Evolutionary conservation across 2,329 filamentous ascomycete species (phyloP).

Genomic region (Pyrenochaeta sp.): DNA sequence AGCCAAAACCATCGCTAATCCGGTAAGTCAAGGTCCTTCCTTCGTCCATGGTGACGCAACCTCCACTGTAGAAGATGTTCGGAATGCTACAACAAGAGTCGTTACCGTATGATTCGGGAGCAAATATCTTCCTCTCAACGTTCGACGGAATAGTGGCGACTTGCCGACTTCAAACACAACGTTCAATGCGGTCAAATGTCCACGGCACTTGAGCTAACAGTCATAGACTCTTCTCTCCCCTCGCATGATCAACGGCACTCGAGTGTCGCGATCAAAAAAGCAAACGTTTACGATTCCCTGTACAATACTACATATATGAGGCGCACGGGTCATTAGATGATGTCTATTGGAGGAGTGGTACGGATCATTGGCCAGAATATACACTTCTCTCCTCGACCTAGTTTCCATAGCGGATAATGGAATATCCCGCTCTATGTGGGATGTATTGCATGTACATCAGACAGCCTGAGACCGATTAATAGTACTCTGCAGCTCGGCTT

Average conservation of each 20-base stretch:
- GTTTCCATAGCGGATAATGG: constrained; percentile 19
- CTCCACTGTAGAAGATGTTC: no score
- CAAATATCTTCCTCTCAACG: no score
- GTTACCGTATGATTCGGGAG: no score
- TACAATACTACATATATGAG: constrained; percentile 39
- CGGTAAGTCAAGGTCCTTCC: constrained; percentile 56
- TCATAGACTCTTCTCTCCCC: constrained; percentile 48
- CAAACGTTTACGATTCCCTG: constrained; percentile 29
- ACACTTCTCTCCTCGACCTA: constrained; percentile 26
- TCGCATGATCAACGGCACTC: constrained; percentile 37
- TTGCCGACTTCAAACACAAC: no score
- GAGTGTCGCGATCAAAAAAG: no score
- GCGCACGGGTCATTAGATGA: constrained; percentile 32
- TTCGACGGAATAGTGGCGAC: no score
- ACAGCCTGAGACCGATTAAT: constrained; percentile 16
- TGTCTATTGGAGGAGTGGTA: constrained; percentile 13
- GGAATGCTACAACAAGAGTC: no score
- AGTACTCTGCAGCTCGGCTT: constrained; percentile 13
- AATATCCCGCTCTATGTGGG: constrained; percentile 15
- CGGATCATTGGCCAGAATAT: no score
- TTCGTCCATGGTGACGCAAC: no score
- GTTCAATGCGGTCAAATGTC: no score
- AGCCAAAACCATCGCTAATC: constrained; percentile 83
- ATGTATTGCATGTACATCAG: constrained; percentile 27
- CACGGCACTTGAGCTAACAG: no score